Base-by-base conservation (phyloP, 208 protist genomes). In the Crithidia mellificae region DNA sequence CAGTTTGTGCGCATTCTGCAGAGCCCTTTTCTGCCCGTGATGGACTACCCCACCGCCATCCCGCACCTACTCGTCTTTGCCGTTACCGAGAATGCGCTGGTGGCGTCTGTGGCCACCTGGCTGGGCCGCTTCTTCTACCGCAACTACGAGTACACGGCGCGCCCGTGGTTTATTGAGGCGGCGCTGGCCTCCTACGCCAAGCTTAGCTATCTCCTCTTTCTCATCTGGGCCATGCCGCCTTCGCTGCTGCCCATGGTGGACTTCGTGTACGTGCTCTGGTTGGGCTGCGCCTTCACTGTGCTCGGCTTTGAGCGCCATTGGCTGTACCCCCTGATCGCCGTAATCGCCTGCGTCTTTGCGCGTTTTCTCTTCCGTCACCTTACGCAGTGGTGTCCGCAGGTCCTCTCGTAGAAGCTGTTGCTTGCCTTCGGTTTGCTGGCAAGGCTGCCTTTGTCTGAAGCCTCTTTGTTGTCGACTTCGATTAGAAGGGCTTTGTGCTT, bases 191-290 rank as follows among this genome's bases (percentile, higher is more conserved):
- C 81, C 38, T 78, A 68, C 30, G 77, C 76, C 15, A 92, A 93
- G 64, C 61, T 91, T 1, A 72, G 77, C 15, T 92, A 91, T 55
- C 22, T 77, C 17, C 68, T 92, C 11, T 96, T 96, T 58, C 66
- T 96, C 41, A 81, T 92, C 0, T 96, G 91, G 88, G 58, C 67
- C 41, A 88, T 92, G 38, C 86, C 91, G 19, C 74, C 80, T 4
- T 70, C 73, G 15, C 58, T 93, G 34, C 80, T 91, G 25, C 67
- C 68, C 14, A 75, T 91, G 24, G 83, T 92, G 1, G 91, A 96
- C 52, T 72, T 82, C 53, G 46, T 90, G 52, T 88, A 85, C 52
- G 63, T 91, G 22, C 38, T 93, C 12, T 96, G 86, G 83, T 57
- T 91, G 19, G 67, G 76, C n/a, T 72, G 84, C 11, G 87, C 78